A percentile compares a stretch with the other conserved stretches of the same genome.
Evolutionary conservation across 257 asterid genomes (phyloP).

Genomic region (Gentiana dahurica): DNA sequence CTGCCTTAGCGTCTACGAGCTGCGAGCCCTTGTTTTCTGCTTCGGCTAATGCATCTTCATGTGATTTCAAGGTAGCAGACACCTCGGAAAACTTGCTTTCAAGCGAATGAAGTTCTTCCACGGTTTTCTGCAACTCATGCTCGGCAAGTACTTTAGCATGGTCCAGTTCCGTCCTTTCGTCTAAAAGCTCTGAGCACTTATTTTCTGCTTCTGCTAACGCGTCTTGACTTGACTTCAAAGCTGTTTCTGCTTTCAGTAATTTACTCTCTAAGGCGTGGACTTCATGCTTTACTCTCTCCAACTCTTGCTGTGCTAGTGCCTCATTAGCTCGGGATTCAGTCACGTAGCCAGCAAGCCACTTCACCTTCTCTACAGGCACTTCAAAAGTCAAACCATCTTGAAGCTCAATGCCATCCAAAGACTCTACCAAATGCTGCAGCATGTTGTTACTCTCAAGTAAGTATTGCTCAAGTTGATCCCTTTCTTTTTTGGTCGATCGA

Average conservation of each 20-base stretch:
- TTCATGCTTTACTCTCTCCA: constrained; percentile 48
- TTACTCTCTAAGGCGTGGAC: constrained; percentile 31
- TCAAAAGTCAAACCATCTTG: constrained; percentile 41
- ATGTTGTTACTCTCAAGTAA: constrained; percentile 60
- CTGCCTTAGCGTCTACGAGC: constrained; percentile 17
- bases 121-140: constrained; percentile 54
- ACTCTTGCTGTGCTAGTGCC: constrained; percentile 46
- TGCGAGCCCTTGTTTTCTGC: constrained; percentile 15
- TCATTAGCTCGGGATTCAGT: constrained; percentile 40
- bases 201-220: constrained; percentile 47
- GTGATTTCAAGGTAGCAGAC: constrained; percentile 21
- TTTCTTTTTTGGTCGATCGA: constrained; percentile 39
- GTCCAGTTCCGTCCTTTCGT: constrained; percentile 63
- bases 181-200: constrained; percentile 39
- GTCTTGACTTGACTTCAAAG: constrained; percentile 43
- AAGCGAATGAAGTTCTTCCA: constrained; percentile 39
- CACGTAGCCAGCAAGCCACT: constrained; percentile 49
- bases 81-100: constrained; percentile 49
- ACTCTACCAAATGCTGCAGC: constrained; percentile 55
- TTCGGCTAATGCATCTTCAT: constrained; percentile 17
- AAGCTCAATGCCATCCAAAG: constrained; percentile 48
- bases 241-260: constrained; percentile 36
- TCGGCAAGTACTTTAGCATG: constrained; percentile 40
- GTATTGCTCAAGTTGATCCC: constrained; percentile 54
- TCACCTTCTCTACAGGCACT: constrained; percentile 64